phyloP scores from a whole-genome alignment of 306 rosid genomes.

The Gastrolobium bilobum region DNA sequence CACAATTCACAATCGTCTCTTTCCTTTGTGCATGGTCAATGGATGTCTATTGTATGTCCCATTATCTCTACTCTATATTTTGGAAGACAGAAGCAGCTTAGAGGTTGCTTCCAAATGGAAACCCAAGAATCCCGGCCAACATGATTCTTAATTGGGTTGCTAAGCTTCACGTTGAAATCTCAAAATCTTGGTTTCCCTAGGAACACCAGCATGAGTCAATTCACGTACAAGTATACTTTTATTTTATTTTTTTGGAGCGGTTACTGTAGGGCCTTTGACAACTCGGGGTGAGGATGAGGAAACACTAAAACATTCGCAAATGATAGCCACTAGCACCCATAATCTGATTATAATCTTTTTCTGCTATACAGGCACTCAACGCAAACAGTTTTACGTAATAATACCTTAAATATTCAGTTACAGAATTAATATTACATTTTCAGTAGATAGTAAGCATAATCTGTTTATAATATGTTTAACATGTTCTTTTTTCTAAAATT shows the following conservation, averaged over 20 bases:
- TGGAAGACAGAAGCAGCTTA: too few species aligned
- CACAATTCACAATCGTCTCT: neutral
- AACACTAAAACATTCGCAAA: neutral
- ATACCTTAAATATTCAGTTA: neutral
- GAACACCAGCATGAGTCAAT: neutral
- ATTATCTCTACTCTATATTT: too few species aligned
- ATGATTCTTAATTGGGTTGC: neutral
- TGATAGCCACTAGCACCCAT: neutral
- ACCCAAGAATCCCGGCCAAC: neutral
- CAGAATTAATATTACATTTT: too few species aligned
- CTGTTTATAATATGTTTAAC: too few species aligned
- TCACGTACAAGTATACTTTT: neutral
- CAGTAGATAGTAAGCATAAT: neutral
- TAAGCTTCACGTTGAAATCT: neutral
- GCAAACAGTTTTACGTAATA: neutral
- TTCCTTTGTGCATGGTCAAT: neutral
- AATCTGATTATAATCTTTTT: conserved; percentile 5
- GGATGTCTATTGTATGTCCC: too few species aligned
- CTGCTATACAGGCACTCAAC: neutral
- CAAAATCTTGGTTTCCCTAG: neutral
- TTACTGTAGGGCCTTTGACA: neutral
- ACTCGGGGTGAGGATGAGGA: too few species aligned
- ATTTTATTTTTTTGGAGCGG: neutral
- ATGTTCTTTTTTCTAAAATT: too few species aligned
- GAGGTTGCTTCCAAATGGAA: too few species aligned